phyloP scores from a whole-genome alignment of 2,329 filamentous ascomycete genomes.

The Colletotrichum cereale region DNA sequence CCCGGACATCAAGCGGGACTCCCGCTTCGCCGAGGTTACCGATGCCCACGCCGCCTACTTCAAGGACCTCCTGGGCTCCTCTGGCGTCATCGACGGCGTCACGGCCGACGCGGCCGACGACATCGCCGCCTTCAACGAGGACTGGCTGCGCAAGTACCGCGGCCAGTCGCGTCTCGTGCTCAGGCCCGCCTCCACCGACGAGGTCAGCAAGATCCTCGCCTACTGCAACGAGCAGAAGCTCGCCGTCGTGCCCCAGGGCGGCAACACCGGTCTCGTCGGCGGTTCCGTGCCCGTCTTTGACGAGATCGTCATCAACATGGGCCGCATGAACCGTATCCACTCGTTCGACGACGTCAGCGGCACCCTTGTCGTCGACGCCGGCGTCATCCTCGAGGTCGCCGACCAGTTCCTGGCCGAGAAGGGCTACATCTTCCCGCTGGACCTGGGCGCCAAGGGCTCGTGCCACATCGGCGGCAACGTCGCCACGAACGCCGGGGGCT shows the following conservation, averaged over 20 bases:
- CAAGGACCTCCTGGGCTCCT: constrained; percentile 82
- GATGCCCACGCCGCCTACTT: constrained; percentile 86
- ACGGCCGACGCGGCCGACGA: constrained; percentile 80
- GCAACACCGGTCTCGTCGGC: constrained; percentile 95
- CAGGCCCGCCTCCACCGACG: constrained; percentile 84
- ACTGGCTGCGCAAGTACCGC: constrained; percentile 99
- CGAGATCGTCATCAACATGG: constrained; percentile 93
- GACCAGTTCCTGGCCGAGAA: constrained; percentile 88
- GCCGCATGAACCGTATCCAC: constrained; percentile 90
- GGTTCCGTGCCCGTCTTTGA: constrained; percentile 98
- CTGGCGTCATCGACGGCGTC: constrained; percentile 87
- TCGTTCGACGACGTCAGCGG: constrained; percentile 95
- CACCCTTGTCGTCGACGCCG: constrained; percentile 89
- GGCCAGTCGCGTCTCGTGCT: constrained; percentile 90
- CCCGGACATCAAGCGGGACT: constrained; percentile 83
- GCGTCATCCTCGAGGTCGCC: constrained; percentile 88
- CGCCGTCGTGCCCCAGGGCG: constrained; percentile 96
- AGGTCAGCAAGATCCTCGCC: constrained; percentile 90
- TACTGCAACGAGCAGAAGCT: constrained; percentile 96
- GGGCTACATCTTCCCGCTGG: constrained; percentile 92
- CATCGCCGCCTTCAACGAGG: constrained; percentile 91
- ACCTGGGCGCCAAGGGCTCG: constrained; percentile 97
- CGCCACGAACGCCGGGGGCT: constrained; percentile 92
- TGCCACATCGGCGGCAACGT: constrained; percentile 98
- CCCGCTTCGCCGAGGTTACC: constrained; percentile 80